Evolutionary conservation across 768 basidiomycete species (phyloP).

Genomic region (Pleurotus sapidus): DNA sequence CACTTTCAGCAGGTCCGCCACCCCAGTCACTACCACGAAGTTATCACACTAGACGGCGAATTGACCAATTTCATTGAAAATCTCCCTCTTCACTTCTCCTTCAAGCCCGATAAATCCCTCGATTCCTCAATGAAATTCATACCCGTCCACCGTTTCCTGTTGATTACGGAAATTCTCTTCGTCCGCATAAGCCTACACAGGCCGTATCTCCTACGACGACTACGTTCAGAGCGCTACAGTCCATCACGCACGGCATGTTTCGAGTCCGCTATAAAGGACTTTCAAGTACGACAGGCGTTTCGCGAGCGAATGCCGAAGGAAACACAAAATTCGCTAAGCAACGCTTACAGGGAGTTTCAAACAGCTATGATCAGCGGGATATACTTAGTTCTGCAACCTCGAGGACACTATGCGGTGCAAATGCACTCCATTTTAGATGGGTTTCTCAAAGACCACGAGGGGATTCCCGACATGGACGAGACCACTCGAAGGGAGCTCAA

Average conservation of each 20-base stretch:
- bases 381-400: slow-evolving; percentile 78
- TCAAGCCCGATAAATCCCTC: slow-evolving; percentile 73
- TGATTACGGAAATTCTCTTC: slow-evolving; percentile 88
- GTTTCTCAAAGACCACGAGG: slow-evolving; percentile 69
- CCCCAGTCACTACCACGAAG: slow-evolving; percentile 80
- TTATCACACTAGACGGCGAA: slow-evolving; percentile 79
- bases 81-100: slow-evolving; percentile 76
- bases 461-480: slow-evolving; percentile 70
- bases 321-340: slow-evolving; percentile 67
- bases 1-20: slow-evolving; percentile 88
- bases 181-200: slow-evolving; percentile 83
- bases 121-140: slow-evolving; percentile 67
- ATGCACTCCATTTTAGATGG: slow-evolving; percentile 82
- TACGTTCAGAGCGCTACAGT: slow-evolving; percentile 76
- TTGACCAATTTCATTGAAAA: slow-evolving; percentile 70
- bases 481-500: slow-evolving; percentile 81
- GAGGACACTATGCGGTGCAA: slow-evolving; percentile 58
- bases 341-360: slow-evolving; percentile 85
- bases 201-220: slow-evolving; percentile 80
- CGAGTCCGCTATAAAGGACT: slow-evolving; percentile 87
- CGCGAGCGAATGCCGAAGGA: slow-evolving; percentile 59
- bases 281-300: slow-evolving; percentile 71
- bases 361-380: slow-evolving; percentile 89
- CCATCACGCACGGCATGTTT: slow-evolving; percentile 86
- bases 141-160: slow-evolving; percentile 82